These are phyloP conservation scores for Alternaria dauci DNA, from an alignment of 2,329 filamentous ascomycete species.

Conservation along the genomic window DNA sequence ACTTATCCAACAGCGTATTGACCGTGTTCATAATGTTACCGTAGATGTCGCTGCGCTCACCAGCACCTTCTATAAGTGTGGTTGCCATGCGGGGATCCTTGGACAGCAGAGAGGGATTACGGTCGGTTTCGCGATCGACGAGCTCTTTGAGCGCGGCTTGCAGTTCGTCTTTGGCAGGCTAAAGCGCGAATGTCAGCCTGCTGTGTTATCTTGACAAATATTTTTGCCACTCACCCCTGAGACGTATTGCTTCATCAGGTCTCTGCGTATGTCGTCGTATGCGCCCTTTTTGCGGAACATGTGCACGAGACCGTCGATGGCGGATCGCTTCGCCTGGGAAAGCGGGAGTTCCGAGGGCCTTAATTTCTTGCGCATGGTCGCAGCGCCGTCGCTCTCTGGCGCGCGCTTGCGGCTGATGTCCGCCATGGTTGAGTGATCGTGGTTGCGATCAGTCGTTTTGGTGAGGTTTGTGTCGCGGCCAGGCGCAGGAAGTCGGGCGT, in stretches of 20 bases:
- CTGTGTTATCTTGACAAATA: constrained; percentile 35
- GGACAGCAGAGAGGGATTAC: constrained; percentile 75
- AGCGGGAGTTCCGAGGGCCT: constrained; percentile 80
- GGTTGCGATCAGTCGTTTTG: constrained; percentile 8
- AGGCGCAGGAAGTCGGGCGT: constrained; percentile 9
- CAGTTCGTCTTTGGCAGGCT: constrained; percentile 76
- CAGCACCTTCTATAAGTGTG: constrained; percentile 78
- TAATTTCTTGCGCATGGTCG: constrained; percentile 63
- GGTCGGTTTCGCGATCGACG: constrained; percentile 77
- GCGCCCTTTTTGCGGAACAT: constrained; percentile 87
- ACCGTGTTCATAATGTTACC: constrained; percentile 74
- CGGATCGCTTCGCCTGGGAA: constrained; percentile 73
- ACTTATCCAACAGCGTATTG: constrained; percentile 70
- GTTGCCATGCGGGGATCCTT: constrained; percentile 78
- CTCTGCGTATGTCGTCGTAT: constrained; percentile 79
- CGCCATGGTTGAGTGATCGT: constrained; percentile 37
- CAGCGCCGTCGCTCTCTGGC: constrained; percentile 40
- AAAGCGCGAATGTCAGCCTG: background rate
- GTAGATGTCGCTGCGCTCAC: constrained; percentile 80
- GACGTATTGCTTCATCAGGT: constrained; percentile 78
- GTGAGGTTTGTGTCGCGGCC: constrained; percentile 1
- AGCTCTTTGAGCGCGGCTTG: constrained; percentile 72
- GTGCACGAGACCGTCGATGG: constrained; percentile 78
- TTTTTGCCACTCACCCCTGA: constrained; percentile 64
- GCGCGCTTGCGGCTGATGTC: constrained; percentile 43